Percentiles rank a stretch among this genome's conserved stretches.
Evolutionary conservation across 2,329 filamentous ascomycete genomes (phyloP).

Genomic region (Alternaria dauci): DNA sequence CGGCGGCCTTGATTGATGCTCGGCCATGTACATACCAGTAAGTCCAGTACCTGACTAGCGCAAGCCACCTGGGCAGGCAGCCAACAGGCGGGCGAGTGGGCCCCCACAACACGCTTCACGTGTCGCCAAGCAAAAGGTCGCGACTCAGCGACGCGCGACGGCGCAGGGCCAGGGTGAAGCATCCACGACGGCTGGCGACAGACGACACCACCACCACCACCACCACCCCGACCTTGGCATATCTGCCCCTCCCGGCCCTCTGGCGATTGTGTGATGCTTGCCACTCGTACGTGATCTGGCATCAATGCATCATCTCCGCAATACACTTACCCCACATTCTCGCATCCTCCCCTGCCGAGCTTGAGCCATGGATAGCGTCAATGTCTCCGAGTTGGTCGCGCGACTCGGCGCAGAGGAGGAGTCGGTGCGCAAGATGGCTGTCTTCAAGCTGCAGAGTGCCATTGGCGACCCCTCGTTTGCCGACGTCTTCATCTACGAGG

Average conservation of each 20-base stretch:
- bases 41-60: slow-evolving; percentile 29
- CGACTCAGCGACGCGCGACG: slow-evolving; percentile 26
- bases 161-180: slow-evolving; percentile 15
- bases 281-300: slow-evolving; percentile 19
- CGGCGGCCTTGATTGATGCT: background rate
- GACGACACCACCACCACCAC: background rate
- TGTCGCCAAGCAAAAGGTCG: slow-evolving; percentile 29
- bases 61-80: slow-evolving; percentile 10
- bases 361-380: slow-evolving; percentile 61
- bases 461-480: slow-evolving; percentile 97
- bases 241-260: slow-evolving; percentile 6
- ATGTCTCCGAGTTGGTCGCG: slow-evolving; percentile 66
- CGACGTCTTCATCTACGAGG: slow-evolving; percentile 92
- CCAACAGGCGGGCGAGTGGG: slow-evolving; percentile 11
- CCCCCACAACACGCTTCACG: slow-evolving; percentile 36
- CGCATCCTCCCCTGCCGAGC: slow-evolving; percentile 10
- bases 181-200: slow-evolving; percentile 4
- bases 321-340: slow-evolving; percentile 22
- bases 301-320: slow-evolving; percentile 20
- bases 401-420: slow-evolving; percentile 74
- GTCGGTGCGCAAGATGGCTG: slow-evolving; percentile 95
- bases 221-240: slow-evolving; percentile 9
- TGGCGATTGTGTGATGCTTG: slow-evolving; percentile 13
- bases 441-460: slow-evolving; percentile 94
- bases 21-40: no score